phyloP scores from a whole-genome alignment of 768 basidiomycete genomes.

The Suillus bovinus region DNA sequence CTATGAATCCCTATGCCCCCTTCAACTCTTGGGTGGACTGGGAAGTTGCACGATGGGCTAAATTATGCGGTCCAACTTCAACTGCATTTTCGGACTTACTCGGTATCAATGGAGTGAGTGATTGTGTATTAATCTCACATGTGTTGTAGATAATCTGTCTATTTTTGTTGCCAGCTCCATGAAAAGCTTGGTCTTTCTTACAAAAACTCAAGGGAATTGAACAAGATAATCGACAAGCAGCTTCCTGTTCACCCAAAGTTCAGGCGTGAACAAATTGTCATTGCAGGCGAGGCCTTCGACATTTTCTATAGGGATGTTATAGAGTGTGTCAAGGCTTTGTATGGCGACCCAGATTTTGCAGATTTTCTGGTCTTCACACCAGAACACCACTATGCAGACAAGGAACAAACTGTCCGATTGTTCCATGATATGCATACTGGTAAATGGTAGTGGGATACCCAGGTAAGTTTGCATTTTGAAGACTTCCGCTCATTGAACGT shows the following conservation, averaged over 20 bases:
- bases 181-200: background rate
- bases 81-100: too few relatives aligned
- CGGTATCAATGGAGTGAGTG: too few relatives aligned
- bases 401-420: background rate
- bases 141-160: too few relatives aligned
- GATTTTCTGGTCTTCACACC: background rate
- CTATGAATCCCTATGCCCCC: too few relatives aligned
- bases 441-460: too few relatives aligned
- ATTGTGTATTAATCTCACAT: too few relatives aligned
- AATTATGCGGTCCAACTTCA: too few relatives aligned
- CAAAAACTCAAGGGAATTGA: background rate
- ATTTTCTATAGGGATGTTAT: background rate
- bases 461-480: background rate
- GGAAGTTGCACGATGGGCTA: too few relatives aligned
- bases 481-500: background rate
- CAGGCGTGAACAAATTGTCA: background rate
- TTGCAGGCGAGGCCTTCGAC: background rate
- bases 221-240: background rate
- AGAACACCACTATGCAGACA: background rate
- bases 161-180: background rate
- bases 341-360: background rate
- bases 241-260: background rate
- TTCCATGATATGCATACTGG: background rate
- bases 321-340: background rate
- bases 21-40: too few relatives aligned